phyloP scores from a whole-genome alignment of 2,329 filamentous ascomycete genomes.

The Penicillium glabrum region DNA sequence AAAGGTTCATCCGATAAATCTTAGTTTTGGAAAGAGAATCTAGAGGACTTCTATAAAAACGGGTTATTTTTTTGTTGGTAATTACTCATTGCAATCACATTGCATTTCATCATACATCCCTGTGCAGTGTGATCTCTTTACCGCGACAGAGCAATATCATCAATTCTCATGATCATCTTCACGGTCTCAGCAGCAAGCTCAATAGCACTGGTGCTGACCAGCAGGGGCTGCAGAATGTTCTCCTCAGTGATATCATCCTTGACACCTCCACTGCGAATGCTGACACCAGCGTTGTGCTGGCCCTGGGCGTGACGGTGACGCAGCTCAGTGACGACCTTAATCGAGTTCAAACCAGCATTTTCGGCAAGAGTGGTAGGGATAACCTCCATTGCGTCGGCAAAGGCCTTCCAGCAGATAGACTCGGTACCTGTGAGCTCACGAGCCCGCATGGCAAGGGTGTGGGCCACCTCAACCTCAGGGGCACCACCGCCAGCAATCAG shows the following conservation, averaged over 20 bases:
- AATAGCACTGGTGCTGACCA: conserved; percentile 96
- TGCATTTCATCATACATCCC: conserved; percentile 29
- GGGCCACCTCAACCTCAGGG: conserved; percentile 93
- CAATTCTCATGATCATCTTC: conserved; percentile 82
- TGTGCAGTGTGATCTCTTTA: conserved; percentile 22
- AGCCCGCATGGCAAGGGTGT: conserved; percentile 77
- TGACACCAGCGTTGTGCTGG: conserved; percentile 93
- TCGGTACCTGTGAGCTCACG: conserved; percentile 87
- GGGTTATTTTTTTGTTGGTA: conserved; percentile 24
- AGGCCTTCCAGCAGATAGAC: conserved; percentile 98
- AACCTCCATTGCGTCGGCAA: conserved; percentile 95
- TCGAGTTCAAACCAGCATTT: conserved; percentile 96
- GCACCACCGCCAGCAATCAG: conserved; percentile 95
- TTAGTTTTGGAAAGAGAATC: neutral
- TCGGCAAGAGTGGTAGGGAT: conserved; percentile 95
- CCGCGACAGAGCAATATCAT: conserved; percentile 62
- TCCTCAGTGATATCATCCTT: conserved; percentile 96
- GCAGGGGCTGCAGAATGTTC: conserved; percentile 91
- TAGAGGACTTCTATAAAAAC: conserved; percentile 4
- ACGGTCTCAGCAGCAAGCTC: conserved; percentile 97
- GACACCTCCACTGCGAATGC: conserved; percentile 95
- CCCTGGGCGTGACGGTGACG: conserved; percentile 92
- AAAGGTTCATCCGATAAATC: neutral
- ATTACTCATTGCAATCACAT: conserved; percentile 26
- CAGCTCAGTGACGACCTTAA: conserved; percentile 96